A percentile compares a stretch with the other conserved stretches of the same genome.
Conservation (phyloP, 805 yeast genomes). For the Starmera dryadoides region DNA sequence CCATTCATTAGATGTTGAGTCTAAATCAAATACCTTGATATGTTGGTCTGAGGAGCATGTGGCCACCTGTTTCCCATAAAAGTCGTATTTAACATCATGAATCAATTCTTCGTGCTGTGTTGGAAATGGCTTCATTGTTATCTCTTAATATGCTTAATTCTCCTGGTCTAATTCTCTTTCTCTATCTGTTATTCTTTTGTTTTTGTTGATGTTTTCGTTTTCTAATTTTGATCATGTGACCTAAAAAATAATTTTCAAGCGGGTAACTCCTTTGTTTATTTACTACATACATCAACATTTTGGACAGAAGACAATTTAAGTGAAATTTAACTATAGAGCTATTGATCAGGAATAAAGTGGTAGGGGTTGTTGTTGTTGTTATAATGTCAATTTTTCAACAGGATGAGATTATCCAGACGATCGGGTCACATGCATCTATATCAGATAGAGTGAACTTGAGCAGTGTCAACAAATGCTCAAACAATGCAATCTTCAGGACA, state of each 20-base stretch:
- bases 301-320: no score
- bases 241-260: no score
- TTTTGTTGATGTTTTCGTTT: not conserved
- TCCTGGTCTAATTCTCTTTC: no score
- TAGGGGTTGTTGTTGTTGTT: not conserved
- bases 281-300: no score
- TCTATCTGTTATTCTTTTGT: not conserved
- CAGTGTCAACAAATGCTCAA: conserved; percentile 3
- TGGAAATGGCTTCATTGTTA: conserved; percentile 57
- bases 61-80: conserved; percentile 87
- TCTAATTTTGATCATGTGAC: no score
- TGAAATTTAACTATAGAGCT: no score
- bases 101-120: conserved; percentile 92
- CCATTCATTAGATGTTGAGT: conserved; percentile 67
- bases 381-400: not conserved
- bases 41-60: conserved; percentile 95
- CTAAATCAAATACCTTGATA: conserved; percentile 79
- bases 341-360: no score
- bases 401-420: not conserved
- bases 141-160: no score
- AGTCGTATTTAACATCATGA: conserved; percentile 87
- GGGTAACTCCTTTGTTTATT: no score
- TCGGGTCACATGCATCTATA: conserved; percentile 4
- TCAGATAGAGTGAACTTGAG: conserved; percentile 14
- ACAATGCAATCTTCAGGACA: conserved; percentile 2